Conservation (phyloP, 106 monocot genomes). For the Apostasia ramifera region DNA sequence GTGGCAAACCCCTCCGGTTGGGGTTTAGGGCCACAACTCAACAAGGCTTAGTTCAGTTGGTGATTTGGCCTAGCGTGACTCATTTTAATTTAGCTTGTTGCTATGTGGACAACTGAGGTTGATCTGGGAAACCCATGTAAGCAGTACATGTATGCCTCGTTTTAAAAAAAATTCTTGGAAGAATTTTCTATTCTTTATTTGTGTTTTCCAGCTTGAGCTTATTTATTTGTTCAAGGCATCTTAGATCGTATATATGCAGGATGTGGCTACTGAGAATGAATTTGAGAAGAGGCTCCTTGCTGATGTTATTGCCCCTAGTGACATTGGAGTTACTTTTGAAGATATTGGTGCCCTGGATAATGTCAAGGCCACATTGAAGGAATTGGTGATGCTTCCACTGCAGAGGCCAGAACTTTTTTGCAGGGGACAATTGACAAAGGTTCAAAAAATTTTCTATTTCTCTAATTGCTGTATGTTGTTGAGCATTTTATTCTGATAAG, state of each 20-base stretch:
- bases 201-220: not conserved
- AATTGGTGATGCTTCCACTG: constrained; percentile 98
- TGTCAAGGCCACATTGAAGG: constrained; percentile 96
- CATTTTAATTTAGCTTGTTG: too few species aligned
- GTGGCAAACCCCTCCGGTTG: too few species aligned
- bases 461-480: not conserved
- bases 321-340: constrained; percentile 96
- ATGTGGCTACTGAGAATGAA: constrained; percentile 96
- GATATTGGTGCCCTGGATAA: constrained; percentile 97
- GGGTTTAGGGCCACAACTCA: too few species aligned
- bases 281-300: constrained; percentile 92
- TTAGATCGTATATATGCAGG: constrained; percentile 34
- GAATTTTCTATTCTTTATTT: not conserved
- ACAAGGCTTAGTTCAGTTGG: too few species aligned
- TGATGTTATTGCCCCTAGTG: constrained; percentile 94
- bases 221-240: not conserved
- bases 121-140: too few species aligned
- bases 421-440: constrained; percentile 97
- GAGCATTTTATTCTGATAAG: too few species aligned
- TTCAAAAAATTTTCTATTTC: constrained; percentile 6
- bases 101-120: too few species aligned
- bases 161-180: not conserved
- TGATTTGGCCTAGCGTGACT: too few species aligned
- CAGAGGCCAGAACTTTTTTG: constrained; percentile 96
- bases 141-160: not conserved